phyloP scores from a whole-genome alignment of 495 filamentous ascomycete genomes.

The Xylaria curta region DNA sequence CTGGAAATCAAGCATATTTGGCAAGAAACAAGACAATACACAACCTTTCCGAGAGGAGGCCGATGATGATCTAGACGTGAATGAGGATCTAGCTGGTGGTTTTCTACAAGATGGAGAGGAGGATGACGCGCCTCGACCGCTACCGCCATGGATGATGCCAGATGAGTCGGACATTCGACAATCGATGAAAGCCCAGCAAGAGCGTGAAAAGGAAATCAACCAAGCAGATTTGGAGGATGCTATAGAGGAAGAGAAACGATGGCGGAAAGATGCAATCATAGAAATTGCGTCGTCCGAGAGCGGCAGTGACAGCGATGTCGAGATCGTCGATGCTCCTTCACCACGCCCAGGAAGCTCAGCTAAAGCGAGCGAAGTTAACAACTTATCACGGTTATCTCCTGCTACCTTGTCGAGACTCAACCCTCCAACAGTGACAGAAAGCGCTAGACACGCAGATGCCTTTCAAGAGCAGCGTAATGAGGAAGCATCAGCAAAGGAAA shows the following conservation, averaged over 20 bases:
- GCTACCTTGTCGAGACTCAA: slow-evolving; percentile 32
- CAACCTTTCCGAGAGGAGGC: slow-evolving; percentile 30
- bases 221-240: slow-evolving; percentile 60
- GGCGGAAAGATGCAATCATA: slow-evolving; percentile 44
- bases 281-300: slow-evolving; percentile 53
- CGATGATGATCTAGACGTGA: slow-evolving; percentile 31
- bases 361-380: slow-evolving; percentile 18
- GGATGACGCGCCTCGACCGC: slow-evolving; percentile 61
- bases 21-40: slow-evolving; percentile 47
- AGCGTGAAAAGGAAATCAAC: slow-evolving; percentile 52
- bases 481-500: slow-evolving; percentile 24
- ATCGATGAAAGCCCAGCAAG: slow-evolving; percentile 53
- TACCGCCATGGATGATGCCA: slow-evolving; percentile 86
- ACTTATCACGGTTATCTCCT: slow-evolving; percentile 29
- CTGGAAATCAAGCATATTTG: slow-evolving; percentile 65
- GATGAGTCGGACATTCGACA: slow-evolving; percentile 60
- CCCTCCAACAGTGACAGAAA: slow-evolving; percentile 20
- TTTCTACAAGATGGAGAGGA: slow-evolving; percentile 61
- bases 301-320: slow-evolving; percentile 58
- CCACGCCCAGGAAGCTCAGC: slow-evolving; percentile 26
- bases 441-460: slow-evolving; percentile 38
- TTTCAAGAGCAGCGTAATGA: slow-evolving; percentile 50
- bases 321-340: slow-evolving; percentile 59
- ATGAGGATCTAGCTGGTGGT: slow-evolving; percentile 70
- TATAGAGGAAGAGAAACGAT: slow-evolving; percentile 51